phyloP scores from a whole-genome alignment of 1,139 yeast species.

The Kodamaea sp. region DNA sequence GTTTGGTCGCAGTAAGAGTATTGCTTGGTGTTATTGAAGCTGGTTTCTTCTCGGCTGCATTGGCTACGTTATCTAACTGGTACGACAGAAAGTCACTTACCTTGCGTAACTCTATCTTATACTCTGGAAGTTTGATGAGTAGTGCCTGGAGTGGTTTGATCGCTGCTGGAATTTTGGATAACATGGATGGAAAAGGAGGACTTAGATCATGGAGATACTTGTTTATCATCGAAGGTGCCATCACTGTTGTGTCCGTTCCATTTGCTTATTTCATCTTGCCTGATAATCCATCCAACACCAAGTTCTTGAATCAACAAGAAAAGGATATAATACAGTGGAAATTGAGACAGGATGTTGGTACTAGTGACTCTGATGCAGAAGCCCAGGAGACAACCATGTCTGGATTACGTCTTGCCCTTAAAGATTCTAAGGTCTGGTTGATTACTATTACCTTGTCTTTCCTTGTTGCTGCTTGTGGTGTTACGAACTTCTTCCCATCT shows the following conservation, averaged over 20 bases:
- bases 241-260: constrained; percentile 23
- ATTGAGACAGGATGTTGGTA: constrained; percentile 41
- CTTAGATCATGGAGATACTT: constrained; percentile 26
- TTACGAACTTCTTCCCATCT: constrained; percentile 63
- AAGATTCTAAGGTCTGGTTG: constrained; percentile 49
- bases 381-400: constrained; percentile 18
- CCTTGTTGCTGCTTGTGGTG: constrained; percentile 59
- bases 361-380: constrained; percentile 38
- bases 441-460: constrained; percentile 48
- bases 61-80: constrained; percentile 50
- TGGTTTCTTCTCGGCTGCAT: constrained; percentile 57
- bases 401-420: constrained; percentile 37
- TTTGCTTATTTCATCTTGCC: constrained; percentile 23
- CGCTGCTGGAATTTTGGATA: constrained; percentile 57
- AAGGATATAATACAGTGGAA: constrained; percentile 32
- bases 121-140: constrained; percentile 67
- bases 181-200: constrained; percentile 50
- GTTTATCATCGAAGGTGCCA: constrained; percentile 23
- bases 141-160: constrained; percentile 85
- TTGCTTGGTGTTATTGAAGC: constrained; percentile 60
- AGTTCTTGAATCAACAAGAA: constrained; percentile 20
- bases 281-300: constrained; percentile 23
- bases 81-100: constrained; percentile 50
- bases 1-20: constrained; percentile 49
- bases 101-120: constrained; percentile 57